Percentiles rank a stretch among this genome's conserved stretches.
These are phyloP conservation scores for Teratosphaeria zuluensis DNA, from an alignment of 2,329 filamentous ascomycete species.

Conservation along the genomic window DNA sequence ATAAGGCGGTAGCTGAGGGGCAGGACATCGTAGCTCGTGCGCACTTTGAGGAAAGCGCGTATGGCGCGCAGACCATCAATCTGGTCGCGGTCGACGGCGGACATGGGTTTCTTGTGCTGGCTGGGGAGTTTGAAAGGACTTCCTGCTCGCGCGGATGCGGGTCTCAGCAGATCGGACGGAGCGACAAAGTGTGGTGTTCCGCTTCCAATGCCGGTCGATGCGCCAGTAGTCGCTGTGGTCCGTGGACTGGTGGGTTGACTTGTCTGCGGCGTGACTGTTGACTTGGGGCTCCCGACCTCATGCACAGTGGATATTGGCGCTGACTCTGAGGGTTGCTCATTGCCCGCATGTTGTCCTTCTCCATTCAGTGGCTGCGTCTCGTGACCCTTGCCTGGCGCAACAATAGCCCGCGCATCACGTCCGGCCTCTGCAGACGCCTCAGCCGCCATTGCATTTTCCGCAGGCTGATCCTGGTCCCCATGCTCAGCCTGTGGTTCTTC, in stretches of 20 bases:
- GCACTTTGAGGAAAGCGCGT: constrained; percentile 88
- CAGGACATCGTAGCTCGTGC: constrained; percentile 95
- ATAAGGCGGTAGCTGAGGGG: constrained; percentile 94
- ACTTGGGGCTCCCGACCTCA: background rate
- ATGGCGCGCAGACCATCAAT: constrained; percentile 73
- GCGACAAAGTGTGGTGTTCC: constrained; percentile 25
- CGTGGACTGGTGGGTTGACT: background rate
- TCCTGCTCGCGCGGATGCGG: background rate
- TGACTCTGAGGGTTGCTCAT: background rate
- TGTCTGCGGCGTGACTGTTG: background rate
- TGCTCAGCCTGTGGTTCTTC: background rate
- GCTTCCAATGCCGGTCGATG: constrained; percentile 1
- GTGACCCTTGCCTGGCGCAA: background rate
- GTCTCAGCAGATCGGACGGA: constrained; percentile 28
- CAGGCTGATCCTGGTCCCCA: background rate
- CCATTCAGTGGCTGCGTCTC: background rate
- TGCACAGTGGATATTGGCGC: background rate
- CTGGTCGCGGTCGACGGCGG: constrained; percentile 64
- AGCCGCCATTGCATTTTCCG: background rate
- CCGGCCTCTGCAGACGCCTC: background rate
- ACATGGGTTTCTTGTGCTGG: constrained; percentile 30
- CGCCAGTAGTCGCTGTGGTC: background rate
- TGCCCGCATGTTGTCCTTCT: background rate
- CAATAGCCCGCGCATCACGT: background rate
- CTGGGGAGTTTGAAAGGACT: background rate